Evolutionary conservation across 805 yeast species (phyloP), one percentile per base, ranked within the genome.

Genomic region (Gaillardinia entomophila): DNA sequence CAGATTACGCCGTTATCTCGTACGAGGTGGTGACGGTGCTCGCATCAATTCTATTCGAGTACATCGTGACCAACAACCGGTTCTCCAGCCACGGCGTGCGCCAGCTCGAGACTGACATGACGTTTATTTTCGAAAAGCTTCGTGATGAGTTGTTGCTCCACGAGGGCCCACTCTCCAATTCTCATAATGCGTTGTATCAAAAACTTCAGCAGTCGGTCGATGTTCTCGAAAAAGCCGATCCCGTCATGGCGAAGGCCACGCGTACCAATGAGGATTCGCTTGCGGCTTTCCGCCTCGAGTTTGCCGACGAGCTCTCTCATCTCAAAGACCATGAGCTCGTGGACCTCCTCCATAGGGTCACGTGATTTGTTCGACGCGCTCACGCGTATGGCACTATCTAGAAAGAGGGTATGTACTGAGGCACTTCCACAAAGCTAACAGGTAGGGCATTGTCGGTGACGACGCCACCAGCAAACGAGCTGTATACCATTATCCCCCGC

Each of bases 1-100:
- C 53, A 7, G 69, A 65, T 34, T 64, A 59, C 38, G 57, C 32
- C 31, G 25, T 51, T 4, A 36, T 66, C 2, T 36, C 59, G 4
- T 53, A 55, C 33, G 43, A 39, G 23, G 43, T 61, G 0, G 53
- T 57, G 2, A 43, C 59, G n/a, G 33, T 51, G 3, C 31, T 56
- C 12, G 53, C 60, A 12, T 31, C 34, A 10, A 49, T 62, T 12
- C 37, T 63, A 29, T 48, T 44, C 23, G 72, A 66, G 35, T 66
- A 61, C 34, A 48, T 66, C 23, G 45, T 66, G 25, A 58, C 68
- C 22, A 66, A 64, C 37, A 63, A 63, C 38, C 55, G 46, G 34
- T 66, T 66, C 40, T 53, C 48, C 34, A 46, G 40, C 15, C 16
- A 16, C 2, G 71, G 71, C 1, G 46, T 53, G 5, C 35, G 33